Percentiles rank a stretch among this genome's conserved stretches.
phyloP scores from a whole-genome alignment of 495 filamentous ascomycete species.

The Penicillium bialowiezense region DNA sequence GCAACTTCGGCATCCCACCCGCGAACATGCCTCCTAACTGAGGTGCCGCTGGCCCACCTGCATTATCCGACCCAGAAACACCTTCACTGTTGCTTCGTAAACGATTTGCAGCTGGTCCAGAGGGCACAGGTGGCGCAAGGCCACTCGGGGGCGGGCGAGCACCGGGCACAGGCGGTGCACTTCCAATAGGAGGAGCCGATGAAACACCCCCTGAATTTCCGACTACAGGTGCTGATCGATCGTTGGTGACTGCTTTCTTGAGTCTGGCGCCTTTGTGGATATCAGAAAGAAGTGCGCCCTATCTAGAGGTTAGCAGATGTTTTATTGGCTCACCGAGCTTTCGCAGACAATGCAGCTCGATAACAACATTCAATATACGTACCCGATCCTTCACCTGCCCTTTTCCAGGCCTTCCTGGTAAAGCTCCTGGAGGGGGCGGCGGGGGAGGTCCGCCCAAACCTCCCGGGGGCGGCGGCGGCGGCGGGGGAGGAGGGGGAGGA shows the following conservation, averaged over 20 bases:
- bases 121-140: conserved; percentile 75
- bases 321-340: neutral
- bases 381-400: conserved; percentile 53
- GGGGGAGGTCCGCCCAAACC: conserved; percentile 67
- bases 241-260: conserved; percentile 90
- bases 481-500: conserved; percentile 70
- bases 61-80: conserved; percentile 42
- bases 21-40: conserved; percentile 89
- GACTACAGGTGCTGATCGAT: conserved; percentile 82
- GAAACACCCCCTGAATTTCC: conserved; percentile 52
- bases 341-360: neutral
- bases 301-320: conserved; percentile 27
- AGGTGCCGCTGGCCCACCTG: conserved; percentile 50
- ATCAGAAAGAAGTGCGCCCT: conserved; percentile 88
- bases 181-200: conserved; percentile 57
- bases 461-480: conserved; percentile 59
- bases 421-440: conserved; percentile 54
- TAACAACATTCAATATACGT: conserved; percentile 25
- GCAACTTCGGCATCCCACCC: conserved; percentile 91
- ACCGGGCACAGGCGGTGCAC: conserved; percentile 81
- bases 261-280: conserved; percentile 78
- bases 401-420: conserved; percentile 48
- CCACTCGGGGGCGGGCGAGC: conserved; percentile 58
- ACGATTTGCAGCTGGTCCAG: conserved; percentile 51
- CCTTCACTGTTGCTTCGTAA: conserved; percentile 81